Conservation (phyloP, 2,329 filamentous ascomycete genomes). For the Diplodia sapinea region DNA sequence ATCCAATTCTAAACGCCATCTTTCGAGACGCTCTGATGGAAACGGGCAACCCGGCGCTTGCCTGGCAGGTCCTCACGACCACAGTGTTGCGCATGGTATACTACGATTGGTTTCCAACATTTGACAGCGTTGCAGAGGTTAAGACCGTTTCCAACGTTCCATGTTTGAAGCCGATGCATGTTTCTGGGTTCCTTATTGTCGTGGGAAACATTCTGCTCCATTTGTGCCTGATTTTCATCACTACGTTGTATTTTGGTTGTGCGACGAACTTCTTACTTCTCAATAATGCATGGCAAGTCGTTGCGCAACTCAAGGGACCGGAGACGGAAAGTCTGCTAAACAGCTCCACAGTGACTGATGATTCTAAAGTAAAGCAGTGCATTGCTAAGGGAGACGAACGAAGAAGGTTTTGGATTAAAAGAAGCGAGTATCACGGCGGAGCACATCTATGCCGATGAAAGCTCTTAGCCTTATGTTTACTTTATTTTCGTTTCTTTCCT, state of each 20-base stretch:
- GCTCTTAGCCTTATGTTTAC: too few species aligned
- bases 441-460: neutral
- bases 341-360: neutral
- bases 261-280: neutral
- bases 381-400: neutral
- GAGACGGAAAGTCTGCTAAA: neutral
- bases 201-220: neutral
- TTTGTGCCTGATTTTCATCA: neutral
- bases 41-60: conserved; percentile 3
- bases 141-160: neutral
- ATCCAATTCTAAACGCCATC: conserved; percentile 3
- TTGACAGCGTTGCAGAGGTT: neutral
- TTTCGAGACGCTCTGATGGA: conserved; percentile 2
- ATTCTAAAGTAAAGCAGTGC: neutral
- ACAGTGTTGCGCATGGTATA: conserved; percentile 4
- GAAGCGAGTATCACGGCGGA: neutral
- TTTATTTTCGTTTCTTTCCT: too few species aligned
- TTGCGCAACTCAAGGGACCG: neutral
- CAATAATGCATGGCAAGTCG: neutral
- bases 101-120: conserved; percentile 6
- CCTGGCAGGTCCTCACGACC: conserved; percentile 9
- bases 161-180: neutral
- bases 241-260: neutral
- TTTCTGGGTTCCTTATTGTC: neutral
- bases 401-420: neutral